A percentile compares a stretch with the other conserved stretches of the same genome.
phyloP scores from a whole-genome alignment of 305 asterid species.

The Plantago coronopus region DNA sequence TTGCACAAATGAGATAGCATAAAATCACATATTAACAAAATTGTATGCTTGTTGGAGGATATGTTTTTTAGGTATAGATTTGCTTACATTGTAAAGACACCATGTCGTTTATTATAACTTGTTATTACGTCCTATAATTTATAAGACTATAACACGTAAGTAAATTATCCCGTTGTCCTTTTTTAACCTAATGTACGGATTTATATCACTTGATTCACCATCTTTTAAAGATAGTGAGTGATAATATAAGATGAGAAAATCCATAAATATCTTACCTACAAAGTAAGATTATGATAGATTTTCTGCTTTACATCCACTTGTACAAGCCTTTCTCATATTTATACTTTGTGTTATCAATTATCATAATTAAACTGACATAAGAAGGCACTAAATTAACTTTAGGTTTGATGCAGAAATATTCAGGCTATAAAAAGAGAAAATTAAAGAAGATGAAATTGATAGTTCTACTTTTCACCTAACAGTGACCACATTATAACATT shows the following conservation, averaged over 20 bases:
- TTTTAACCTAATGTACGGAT: neutral
- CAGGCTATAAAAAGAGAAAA: neutral
- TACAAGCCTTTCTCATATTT: neutral
- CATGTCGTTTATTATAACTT: no score
- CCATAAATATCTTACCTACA: neutral
- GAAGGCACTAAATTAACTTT: conserved; percentile 2
- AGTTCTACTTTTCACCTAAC: neutral
- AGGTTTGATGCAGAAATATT: neutral
- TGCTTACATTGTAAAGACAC: neutral
- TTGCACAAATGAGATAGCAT: no score
- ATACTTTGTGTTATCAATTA: neutral
- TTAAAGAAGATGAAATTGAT: neutral
- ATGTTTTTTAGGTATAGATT: neutral
- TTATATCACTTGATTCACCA: no score
- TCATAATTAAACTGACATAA: neutral
- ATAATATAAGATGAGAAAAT: neutral
- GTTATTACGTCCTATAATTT: no score
- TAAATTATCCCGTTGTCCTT: no score
- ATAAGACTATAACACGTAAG: neutral
- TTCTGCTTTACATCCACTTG: neutral
- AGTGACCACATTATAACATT: neutral
- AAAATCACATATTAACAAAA: no score
- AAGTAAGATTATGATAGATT: conserved; percentile 3
- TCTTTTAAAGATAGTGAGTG: neutral
- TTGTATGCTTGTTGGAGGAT: no score